Evolutionary conservation across 2,329 filamentous ascomycete species (phyloP), one percentile per base, ranked within the genome.

Genomic region (Pseudogymnoascus pannorum): DNA sequence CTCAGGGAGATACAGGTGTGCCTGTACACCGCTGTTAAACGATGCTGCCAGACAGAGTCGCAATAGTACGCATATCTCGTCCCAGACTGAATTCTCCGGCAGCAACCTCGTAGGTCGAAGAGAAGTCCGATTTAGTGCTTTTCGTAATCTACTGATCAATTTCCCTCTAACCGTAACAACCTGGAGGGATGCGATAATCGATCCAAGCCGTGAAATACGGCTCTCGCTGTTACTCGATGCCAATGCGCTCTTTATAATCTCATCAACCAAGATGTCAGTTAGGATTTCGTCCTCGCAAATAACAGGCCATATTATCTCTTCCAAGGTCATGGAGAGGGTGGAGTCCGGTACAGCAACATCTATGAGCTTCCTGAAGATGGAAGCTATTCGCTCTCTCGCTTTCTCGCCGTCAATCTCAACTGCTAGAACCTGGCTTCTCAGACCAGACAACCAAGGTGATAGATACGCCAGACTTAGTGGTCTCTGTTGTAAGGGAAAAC

Each of bases 401-500:
- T 87, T 87, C 65, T 89, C 86, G 58, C 84, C 81, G 67, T 89
- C 86, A 1, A 73, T 36, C 60, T 88, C 86, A 26, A 77, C 78
- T 3, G 81, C 76, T 16, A 89, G 74, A 3, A 88, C 77, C 60
- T 80, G 79, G 2, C 80, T 83, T 57, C 86, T 81, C 33, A 89
- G 72, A 11, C 84, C 81, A 5, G 81, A 77, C 36, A 89, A 75
- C 86, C 86, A 89, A 1, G 86, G 86, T 5, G 85, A 83, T 82
- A 89, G 87, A 69, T 89, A 89, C 5, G 85, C 81, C 29, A 89
- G 76, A 66, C 85, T 87, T 22, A 88, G 70, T 1, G 85, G 83
- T 66, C 86, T 84, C 68, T 89, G 86, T 61, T 87, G 82, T 33
- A 86, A 82, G 1, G 83, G 80, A 66, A 88, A 86, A 67, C 85